Evolutionary conservation across 2,329 filamentous ascomycete genomes (phyloP).

Genomic region (Penicillium sp.): DNA sequence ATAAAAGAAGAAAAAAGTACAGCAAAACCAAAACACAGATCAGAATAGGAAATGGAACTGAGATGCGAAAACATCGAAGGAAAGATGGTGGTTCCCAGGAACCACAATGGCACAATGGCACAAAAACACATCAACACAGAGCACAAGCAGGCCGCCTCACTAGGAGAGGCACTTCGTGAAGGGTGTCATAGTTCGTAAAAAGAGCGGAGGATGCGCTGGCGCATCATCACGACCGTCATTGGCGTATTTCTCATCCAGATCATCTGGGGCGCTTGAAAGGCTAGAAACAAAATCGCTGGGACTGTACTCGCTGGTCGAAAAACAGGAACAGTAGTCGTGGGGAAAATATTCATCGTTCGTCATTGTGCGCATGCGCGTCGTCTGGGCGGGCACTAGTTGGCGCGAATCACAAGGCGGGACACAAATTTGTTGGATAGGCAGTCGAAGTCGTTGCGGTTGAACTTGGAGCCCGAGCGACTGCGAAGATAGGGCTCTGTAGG

Average conservation of each 20-base stretch:
- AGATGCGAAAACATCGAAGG: conserved; percentile 24
- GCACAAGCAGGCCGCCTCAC: conserved; percentile 14
- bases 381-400: conserved; percentile 63
- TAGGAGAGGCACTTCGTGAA: conserved; percentile 10
- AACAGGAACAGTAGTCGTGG: conserved; percentile 22
- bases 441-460: conserved; percentile 90
- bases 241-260: conserved; percentile 32
- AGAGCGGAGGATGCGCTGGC: conserved; percentile 21
- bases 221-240: conserved; percentile 23
- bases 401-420: conserved; percentile 91
- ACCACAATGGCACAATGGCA: conserved; percentile 12
- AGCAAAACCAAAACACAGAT: conserved; percentile 31
- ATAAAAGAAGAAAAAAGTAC: conserved; percentile 21
- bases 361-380: conserved; percentile 24
- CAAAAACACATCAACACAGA: too few relatives aligned
- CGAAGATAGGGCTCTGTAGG: conserved; percentile 77
- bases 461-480: conserved; percentile 73
- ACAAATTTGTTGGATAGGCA: conserved; percentile 96
- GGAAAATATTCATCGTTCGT: conserved; percentile 21
- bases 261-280: conserved; percentile 11
- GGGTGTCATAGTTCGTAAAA: conserved; percentile 17
- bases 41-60: conserved; percentile 23
- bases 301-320: conserved; percentile 19
- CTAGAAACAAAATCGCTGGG: conserved; percentile 17
- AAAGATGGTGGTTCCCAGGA: conserved; percentile 21